Percentiles rank a stretch among this genome's conserved stretches.
Evolutionary conservation across 2,329 filamentous ascomycete species (phyloP).

Genomic region (Aspergillus sclerotialis): DNA sequence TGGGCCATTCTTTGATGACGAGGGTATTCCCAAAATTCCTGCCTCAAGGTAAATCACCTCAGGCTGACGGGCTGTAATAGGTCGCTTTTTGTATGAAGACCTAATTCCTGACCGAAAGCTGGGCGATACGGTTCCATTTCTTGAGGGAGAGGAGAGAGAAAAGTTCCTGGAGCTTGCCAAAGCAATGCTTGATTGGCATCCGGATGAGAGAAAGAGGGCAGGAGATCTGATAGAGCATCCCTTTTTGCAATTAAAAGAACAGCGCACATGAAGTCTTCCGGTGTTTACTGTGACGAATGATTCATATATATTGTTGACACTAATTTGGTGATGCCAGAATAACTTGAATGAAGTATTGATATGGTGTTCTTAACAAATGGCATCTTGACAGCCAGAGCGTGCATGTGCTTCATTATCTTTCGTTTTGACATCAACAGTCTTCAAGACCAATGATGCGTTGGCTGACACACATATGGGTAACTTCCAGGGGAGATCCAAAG

Average conservation of each 20-base stretch:
- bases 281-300: no score
- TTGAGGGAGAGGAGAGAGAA: constrained; percentile 22
- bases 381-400: no score
- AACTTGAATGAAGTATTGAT: no score
- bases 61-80: constrained; percentile 18
- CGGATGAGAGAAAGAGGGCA: constrained; percentile 19
- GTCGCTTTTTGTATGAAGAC: constrained; percentile 25
- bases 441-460: no score
- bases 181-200: constrained; percentile 26
- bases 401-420: no score
- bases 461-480: no score
- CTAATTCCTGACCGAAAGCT: constrained; percentile 26
- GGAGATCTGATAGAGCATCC: constrained; percentile 21
- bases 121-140: constrained; percentile 19
- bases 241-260: constrained; percentile 23
- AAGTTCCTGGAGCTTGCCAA: constrained; percentile 23
- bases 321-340: no score
- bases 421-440: no score
- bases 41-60: constrained; percentile 10
- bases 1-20: constrained; percentile 30
- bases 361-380: no score
- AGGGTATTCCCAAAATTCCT: constrained; percentile 17
- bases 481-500: no score
- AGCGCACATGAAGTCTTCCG: constrained; percentile 14
- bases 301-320: no score